Percentiles rank a stretch among this genome's conserved stretches.
phyloP scores from a whole-genome alignment of 192 early-diverging fungal species.

The Backusella sp. region DNA sequence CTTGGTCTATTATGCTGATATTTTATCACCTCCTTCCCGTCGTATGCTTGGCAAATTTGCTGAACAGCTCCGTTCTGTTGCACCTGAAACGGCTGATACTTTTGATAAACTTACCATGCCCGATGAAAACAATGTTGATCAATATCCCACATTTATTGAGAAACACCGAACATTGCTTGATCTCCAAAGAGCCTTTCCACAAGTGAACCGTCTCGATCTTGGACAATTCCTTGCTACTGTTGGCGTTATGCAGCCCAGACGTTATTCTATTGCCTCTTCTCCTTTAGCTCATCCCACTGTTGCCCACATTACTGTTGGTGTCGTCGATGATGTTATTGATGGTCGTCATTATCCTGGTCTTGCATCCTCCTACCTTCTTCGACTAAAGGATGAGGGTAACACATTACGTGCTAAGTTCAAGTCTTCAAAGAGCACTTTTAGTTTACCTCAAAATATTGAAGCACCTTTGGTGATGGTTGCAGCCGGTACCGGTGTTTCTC shows the following conservation, averaged over 20 bases:
- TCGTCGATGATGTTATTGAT: constrained; percentile 32
- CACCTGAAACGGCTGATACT: constrained; percentile 33
- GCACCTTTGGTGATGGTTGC: constrained; percentile 85
- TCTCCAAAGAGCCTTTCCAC: constrained; percentile 40
- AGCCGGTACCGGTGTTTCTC: constrained; percentile 91
- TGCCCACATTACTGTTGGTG: constrained; percentile 30
- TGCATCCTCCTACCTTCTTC: constrained; percentile 27
- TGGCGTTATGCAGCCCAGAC: constrained; percentile 68
- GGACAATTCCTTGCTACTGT: constrained; percentile 43
- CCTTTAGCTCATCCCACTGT: constrained; percentile 40
- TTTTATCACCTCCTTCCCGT: constrained; percentile 42
- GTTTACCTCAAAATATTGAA: constrained; percentile 53
- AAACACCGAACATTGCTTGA: constrained; percentile 48
- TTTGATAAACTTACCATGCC: constrained; percentile 32
- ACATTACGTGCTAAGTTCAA: constrained; percentile 27
- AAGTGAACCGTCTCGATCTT: constrained; percentile 34
- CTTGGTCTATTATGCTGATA: constrained; percentile 47
- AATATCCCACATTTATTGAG: constrained; percentile 42
- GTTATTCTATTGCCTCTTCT: constrained; percentile 83
- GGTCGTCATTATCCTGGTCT: constrained; percentile 35
- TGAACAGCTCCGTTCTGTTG: constrained; percentile 29
- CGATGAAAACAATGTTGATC: constrained; percentile 26
- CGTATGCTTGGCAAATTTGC: constrained; percentile 40
- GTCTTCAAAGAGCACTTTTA: constrained; percentile 49
- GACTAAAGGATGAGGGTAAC: not conserved